A percentile compares a stretch with the other conserved stretches of the same genome.
phyloP scores from a whole-genome alignment of 345 rosid species.

The Excoecaria cochinchinensis region DNA sequence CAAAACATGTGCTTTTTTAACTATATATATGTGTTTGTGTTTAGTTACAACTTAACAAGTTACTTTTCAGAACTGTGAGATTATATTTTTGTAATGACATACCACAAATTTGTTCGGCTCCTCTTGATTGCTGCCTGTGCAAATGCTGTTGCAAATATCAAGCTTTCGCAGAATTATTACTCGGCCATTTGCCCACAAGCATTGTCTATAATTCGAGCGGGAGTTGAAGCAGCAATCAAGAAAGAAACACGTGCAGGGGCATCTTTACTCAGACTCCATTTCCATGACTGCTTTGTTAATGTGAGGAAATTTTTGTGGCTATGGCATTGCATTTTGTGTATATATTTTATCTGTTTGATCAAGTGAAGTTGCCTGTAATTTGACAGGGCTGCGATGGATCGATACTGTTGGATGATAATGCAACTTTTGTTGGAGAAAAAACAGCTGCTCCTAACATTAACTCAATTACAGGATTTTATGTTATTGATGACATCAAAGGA shows the following conservation, averaged over 20 bases:
- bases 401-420: slow-evolving; percentile 21
- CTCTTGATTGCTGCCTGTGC: background rate
- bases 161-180: slow-evolving; percentile 35
- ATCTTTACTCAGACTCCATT: slow-evolving; percentile 42
- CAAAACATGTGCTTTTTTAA: background rate
- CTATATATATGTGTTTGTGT: no score
- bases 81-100: background rate
- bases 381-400: slow-evolving; percentile 30
- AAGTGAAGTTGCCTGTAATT: background rate
- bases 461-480: slow-evolving; percentile 23
- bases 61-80: background rate
- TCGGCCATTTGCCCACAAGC: slow-evolving; percentile 34
- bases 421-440: slow-evolving; percentile 19
- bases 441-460: slow-evolving; percentile 13
- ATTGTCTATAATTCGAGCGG: slow-evolving; percentile 21
- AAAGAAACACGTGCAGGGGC: slow-evolving; percentile 39
- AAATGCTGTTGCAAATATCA: slow-evolving; percentile 5
- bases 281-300: slow-evolving; percentile 53
- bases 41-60: background rate
- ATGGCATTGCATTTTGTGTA: background rate
- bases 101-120: background rate
- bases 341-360: background rate
- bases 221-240: slow-evolving; percentile 24
- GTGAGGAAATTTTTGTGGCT: slow-evolving; percentile 16
- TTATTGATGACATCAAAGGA: slow-evolving; percentile 22